Base-by-base conservation (phyloP, 441 rosid genomes). In the Bruguiera hainesii region DNA sequence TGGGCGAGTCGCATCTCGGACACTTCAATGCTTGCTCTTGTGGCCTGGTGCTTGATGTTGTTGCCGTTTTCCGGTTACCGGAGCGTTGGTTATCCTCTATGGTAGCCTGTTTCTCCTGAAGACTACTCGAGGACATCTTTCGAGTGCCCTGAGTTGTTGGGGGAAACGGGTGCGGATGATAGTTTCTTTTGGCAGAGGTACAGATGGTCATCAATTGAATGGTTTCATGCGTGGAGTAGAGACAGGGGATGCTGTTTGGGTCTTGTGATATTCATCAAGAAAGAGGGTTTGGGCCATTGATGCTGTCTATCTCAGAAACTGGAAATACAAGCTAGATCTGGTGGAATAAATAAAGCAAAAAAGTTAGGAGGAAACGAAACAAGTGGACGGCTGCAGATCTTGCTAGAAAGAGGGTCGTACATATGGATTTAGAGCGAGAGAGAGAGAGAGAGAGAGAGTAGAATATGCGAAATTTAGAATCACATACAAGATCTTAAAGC, bases 1-100 rank as follows among this genome's bases (percentile, higher is more conserved):
- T 39, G 7, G 61, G 23, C 2, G 69, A 66, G 49, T 66, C 61
- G n/a, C 69, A 66, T 58, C 69, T 66, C 10, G 69, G 69, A 37
- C 71, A 70, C 57, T 53, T 53, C 57, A 53, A 3, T n/a, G 28
- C 57, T 53, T 53, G 57, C 26, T 53, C 28, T 53, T 21, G 57
- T 9, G 26, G 57, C 26, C 28, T 10, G 3, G 15, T 10, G 46
- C 15, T 37, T 10, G 11, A 20, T 53, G 29, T 7, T 2, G 28
- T 25, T 13, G 57, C 26, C 13, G 57, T 21, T 53, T 53, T 53
- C 28, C 28, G 10, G 57, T 53, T 19, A 13, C 26, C 57, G 57
- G 57, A 53, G 57, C 26, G 10, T 21, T 53, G 57, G 28, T 53
- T 53, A 4, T 53, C 57, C 26, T 53, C 57, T 53, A 1, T 21